phyloP scores from a whole-genome alignment of 2,329 filamentous ascomycete species.

The Hymenoscyphus salicellus region DNA sequence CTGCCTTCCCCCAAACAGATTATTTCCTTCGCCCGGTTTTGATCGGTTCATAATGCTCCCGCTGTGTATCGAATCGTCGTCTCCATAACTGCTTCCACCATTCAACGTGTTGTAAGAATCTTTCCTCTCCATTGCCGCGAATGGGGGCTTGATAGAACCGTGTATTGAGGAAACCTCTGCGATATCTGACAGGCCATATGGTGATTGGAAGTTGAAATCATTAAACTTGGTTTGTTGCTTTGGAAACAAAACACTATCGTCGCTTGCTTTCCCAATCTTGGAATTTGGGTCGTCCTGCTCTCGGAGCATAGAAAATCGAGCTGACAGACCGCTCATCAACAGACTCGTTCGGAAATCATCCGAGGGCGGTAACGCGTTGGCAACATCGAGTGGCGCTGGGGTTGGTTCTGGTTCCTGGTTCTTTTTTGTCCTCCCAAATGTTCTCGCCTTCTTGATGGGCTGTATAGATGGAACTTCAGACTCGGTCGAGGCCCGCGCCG shows the following conservation, averaged over 20 bases:
- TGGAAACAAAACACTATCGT: slow-evolving; percentile 82
- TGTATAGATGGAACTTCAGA: slow-evolving; percentile 43
- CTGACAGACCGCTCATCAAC: slow-evolving; percentile 90
- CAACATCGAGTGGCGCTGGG: slow-evolving; percentile 66
- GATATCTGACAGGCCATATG: slow-evolving; percentile 69
- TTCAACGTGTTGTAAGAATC: slow-evolving; percentile 62
- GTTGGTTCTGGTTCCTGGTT: slow-evolving; percentile 45
- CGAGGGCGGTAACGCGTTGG: slow-evolving; percentile 69
- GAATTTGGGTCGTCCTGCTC: slow-evolving; percentile 91
- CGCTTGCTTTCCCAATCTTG: slow-evolving; percentile 87
- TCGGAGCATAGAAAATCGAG: slow-evolving; percentile 92
- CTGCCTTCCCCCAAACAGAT: slow-evolving; percentile 89
- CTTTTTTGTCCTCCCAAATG: slow-evolving; percentile 56
- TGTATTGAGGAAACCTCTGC: slow-evolving; percentile 83
- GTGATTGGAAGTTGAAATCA: slow-evolving; percentile 49
- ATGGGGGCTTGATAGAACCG: slow-evolving; percentile 57
- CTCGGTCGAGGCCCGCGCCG: slow-evolving; percentile 52
- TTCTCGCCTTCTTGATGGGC: slow-evolving; percentile 45
- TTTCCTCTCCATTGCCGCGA: slow-evolving; percentile 51
- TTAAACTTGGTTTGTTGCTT: slow-evolving; percentile 78
- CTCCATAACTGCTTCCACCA: slow-evolving; percentile 41
- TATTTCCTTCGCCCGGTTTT: slow-evolving; percentile 84
- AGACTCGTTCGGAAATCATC: slow-evolving; percentile 95
- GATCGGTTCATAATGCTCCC: slow-evolving; percentile 80
- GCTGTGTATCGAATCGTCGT: slow-evolving; percentile 58